Evolutionary conservation across 345 rosid genomes (phyloP).

Genomic region (Syzygium oleosum): DNA sequence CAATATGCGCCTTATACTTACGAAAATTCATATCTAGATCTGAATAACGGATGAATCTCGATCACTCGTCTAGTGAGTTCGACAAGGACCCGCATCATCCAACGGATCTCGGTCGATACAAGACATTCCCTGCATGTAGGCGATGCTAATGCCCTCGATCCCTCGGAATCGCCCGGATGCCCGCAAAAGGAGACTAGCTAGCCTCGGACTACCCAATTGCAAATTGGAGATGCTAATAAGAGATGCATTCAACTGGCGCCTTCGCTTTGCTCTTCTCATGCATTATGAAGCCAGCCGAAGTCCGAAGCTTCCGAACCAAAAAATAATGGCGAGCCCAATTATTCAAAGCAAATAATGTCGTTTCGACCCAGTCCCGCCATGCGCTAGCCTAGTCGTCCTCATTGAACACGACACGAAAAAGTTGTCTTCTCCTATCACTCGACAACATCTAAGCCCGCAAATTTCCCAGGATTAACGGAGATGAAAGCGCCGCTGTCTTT

Average conservation of each 20-base stretch:
- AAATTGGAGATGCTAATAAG: background rate
- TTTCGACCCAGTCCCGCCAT: background rate
- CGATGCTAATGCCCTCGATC: background rate
- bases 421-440: background rate
- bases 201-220: background rate
- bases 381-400: background rate
- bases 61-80: background rate
- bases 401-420: background rate
- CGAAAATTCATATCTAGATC: background rate
- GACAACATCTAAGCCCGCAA: background rate
- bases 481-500: background rate
- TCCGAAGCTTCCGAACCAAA: background rate
- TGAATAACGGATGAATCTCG: background rate
- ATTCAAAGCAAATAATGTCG: background rate
- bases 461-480: background rate
- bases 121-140: background rate
- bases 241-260: background rate
- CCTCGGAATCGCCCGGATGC: background rate
- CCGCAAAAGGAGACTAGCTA: background rate
- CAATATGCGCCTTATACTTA: background rate
- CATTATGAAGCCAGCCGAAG: too few species aligned
- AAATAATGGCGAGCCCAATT: background rate
- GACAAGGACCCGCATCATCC: background rate
- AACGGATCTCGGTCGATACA: background rate
- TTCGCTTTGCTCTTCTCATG: accelerated